phyloP scores from a whole-genome alignment of 2,329 filamentous ascomycete genomes.

The Colletotrichum sidae region DNA sequence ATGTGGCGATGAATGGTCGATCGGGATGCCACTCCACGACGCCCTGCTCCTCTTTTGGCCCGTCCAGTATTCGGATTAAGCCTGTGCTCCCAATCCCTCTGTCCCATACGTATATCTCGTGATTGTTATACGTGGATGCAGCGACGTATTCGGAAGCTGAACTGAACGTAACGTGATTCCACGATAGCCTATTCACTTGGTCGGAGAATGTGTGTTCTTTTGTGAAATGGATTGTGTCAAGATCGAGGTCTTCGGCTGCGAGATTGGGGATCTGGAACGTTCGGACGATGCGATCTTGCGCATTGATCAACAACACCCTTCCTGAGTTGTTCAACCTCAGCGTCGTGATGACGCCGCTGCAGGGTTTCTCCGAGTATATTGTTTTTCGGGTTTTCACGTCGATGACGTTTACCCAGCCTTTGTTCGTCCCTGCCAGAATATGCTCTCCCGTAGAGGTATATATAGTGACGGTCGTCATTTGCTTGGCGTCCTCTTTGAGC shows the following conservation, averaged over 20 bases:
- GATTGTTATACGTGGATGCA: constrained; percentile 97
- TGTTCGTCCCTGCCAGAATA: constrained; percentile 92
- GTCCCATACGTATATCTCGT: constrained; percentile 99
- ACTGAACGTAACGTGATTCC: constrained; percentile 98
- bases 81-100: constrained; percentile 81
- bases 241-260: constrained; percentile 75
- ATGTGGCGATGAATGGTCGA: constrained; percentile 87
- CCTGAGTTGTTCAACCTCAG: constrained; percentile 87
- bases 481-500: constrained; percentile 90
- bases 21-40: constrained; percentile 98
- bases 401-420: constrained; percentile 96
- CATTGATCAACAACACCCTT: constrained; percentile 89
- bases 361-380: constrained; percentile 90
- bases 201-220: constrained; percentile 99
- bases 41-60: constrained; percentile 94
- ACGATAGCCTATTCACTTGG: constrained; percentile 91
- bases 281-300: constrained; percentile 93
- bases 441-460: constrained; percentile 89
- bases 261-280: constrained; percentile 91
- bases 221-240: constrained; percentile 87
- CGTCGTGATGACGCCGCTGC: constrained; percentile 87
- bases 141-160: constrained; percentile 95
- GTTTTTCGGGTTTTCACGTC: constrained; percentile 83
- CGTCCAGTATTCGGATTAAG: constrained; percentile 95
- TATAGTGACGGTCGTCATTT: constrained; percentile 92